Base-by-base conservation (phyloP, 306 rosid genomes). In the Coriaria nepalensis region DNA sequence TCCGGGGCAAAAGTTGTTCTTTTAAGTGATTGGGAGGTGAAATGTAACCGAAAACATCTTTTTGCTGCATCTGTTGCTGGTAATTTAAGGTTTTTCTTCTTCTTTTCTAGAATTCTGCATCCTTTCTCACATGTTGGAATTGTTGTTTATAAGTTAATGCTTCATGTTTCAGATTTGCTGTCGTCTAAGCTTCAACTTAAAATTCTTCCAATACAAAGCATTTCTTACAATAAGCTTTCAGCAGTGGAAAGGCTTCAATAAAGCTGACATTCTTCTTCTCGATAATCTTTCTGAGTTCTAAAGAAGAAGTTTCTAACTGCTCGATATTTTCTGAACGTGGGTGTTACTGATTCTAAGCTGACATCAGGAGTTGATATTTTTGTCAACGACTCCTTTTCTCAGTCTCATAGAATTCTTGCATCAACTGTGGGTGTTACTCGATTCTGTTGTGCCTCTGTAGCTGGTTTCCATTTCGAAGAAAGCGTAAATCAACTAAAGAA, bases 391-490 rank as follows among this genome's bases (percentile, higher is more conserved):
- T 79, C 81, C 45, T 79, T 84, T 63, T 90, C 87, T 37, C 67
- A 57, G 56, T 73, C 82, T 49, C 97, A 90, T 69, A 81, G 73
- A 79, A 74, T 79, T 63, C 79, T 81, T 57, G 90, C 95, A 50
- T 84, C 97, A 13, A 90, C 80, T 9, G 88, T 86, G 37, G 97
- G 97, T 34, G 69, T 81, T 58, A 68, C 94, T 49, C 81, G 95
- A 46, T 81, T 79, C 77, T 77, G 94, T 70, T 61, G 55, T 61
- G 69, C 78, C 44, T 73, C 74, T 66, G 11, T 90, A 33, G 92
- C 97, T 71, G 94, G 87, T 64, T 90, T 90, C 77, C 81, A 79
- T 71, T 73, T 90, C 40, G 87, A 90, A 56, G 80, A 79, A 71
- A 75, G 75, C 53, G 69, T 84, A 39, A 40, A 39, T 59, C 66